A percentile compares a stretch with the other conserved stretches of the same genome.
Conservation (phyloP, 108 stramenopile genomes). For the Skeletonema menzelii region DNA sequence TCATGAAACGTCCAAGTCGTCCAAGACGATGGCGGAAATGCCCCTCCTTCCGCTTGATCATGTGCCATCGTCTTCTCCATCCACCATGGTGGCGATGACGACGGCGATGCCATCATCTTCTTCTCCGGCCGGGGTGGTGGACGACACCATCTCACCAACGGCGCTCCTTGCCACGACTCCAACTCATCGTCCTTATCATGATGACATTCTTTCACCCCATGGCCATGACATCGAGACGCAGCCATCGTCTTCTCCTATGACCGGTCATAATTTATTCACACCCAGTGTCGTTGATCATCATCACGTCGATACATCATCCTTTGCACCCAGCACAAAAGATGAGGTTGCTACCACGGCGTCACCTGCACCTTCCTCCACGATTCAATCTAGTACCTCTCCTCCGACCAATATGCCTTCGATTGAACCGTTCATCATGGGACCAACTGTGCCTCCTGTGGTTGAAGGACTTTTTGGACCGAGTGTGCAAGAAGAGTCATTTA, state of each 20-base stretch:
- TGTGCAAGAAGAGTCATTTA: not conserved
- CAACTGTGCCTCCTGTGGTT: not conserved
- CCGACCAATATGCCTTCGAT: not conserved
- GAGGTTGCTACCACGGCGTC: not conserved
- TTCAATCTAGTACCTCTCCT: not conserved
- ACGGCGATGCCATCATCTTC: not conserved
- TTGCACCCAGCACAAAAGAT: not conserved
- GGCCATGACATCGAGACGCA: not conserved
- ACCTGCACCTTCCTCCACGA: not conserved
- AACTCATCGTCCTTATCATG: not conserved
- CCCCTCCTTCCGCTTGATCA: not conserved
- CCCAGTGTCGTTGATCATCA: not conserved
- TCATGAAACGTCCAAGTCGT: not conserved
- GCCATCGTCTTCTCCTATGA: not conserved
- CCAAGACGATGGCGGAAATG: not conserved
- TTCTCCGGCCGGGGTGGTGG: not conserved
- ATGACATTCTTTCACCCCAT: not conserved
- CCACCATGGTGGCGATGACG: not conserved
- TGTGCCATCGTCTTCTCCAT: not conserved
- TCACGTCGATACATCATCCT: not conserved
- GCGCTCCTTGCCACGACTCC: not conserved
- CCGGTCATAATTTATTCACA: not conserved
- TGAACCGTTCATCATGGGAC: not conserved
- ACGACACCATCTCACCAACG: not conserved
- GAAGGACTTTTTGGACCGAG: not conserved